Evolutionary conservation across 2,329 filamentous ascomycete species (phyloP), one percentile per base, ranked within the genome.

Genomic region (Cladophialophora psammophila): DNA sequence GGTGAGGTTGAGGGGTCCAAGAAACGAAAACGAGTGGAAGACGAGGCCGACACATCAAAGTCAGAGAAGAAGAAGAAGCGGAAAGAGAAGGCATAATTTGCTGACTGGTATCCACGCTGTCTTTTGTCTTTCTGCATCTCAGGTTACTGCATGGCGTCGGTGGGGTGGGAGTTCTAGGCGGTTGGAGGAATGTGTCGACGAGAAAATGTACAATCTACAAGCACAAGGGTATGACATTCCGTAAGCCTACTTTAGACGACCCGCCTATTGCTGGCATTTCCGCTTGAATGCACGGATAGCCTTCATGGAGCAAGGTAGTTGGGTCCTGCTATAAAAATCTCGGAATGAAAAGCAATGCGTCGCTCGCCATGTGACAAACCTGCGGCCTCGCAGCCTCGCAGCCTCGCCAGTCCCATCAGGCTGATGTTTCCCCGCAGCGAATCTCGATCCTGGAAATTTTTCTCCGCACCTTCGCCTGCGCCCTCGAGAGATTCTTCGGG

Each of bases 21-120:
- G 86, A 92, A 92, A 86, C 86, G 89, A 77, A 91, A 91, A 82
- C 84, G 81, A 61, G 78, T 79, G 64, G 83, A 80, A 40, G 82
- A 84, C 32, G 81, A 85, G 68, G 87, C 88, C 57, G 90, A 87
- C 68, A 88, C 71, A 77, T 35, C 65, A n/a, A 72, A 77, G 18
- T 84, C 82, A 71, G 82, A 85, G 78, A 83, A 82, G 77, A 78
- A 80, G 72, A 82, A 82, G 74, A 78, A 79, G 71, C 77, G 81
- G 70, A 78, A 80, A 72, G 78, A 78, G 67, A 82, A 83, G 70
- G 69, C 70, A 67, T 74, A 58, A 74, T 26, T 31, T 66, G 71
- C 74, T 73, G 72, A 72, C 69, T 72, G 73, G 72, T 74, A 69
- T 60, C 72, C 71, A 73, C 68, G 71, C 60, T 73, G 72, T 67